Base-by-base conservation (phyloP, 768 basidiomycete genomes). In the Tulasnella sp. region DNA sequence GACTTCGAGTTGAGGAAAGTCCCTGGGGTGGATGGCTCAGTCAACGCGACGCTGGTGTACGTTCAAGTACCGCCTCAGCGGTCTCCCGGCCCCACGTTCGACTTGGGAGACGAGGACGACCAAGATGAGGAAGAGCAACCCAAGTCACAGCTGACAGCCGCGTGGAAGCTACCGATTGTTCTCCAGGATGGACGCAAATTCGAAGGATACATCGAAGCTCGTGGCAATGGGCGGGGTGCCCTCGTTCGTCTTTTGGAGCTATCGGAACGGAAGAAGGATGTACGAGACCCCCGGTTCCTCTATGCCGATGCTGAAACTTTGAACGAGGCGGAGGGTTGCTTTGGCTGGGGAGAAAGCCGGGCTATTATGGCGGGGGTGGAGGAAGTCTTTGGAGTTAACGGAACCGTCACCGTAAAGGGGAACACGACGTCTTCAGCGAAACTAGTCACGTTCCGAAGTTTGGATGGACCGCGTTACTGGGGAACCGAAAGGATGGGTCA, bases 121-220 rank as follows among this genome's bases (percentile, higher is more conserved):
- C 26, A 59, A 4, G 52, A 32, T 14, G 26, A 59, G 26, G 52
- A 59, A 8, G 52, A 59, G 29, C 14, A 16, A 7, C 26, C 64
- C 9, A 66, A 11, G 22, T 37, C 64, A 37, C 36, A 85, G 34
- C 84, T 96, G 36, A 83, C 85, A 77, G 86, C 92, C 74, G 93
- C 92, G 5, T 97, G 91, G 92, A 90, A 88, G 88, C 90, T 95
- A 76, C 93, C 94, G 78, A 90, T 96, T 52, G 90, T 94, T 83
- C 92, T 96, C 90, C 78, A 89, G 77, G 89, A 97, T 81, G 97
- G 94, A 80, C 95, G 92, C 7, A 59, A 29, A 92, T 98, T 98
- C 76, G 94, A 98, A 79, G 87, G 93, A 4, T 86, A 91, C 22
- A 89, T 98, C 40, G 88, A 91, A 9, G 88, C 87, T 11, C 26